Evolutionary conservation across 345 rosid species (phyloP).

Genomic region (Boechera retrofracta): DNA sequence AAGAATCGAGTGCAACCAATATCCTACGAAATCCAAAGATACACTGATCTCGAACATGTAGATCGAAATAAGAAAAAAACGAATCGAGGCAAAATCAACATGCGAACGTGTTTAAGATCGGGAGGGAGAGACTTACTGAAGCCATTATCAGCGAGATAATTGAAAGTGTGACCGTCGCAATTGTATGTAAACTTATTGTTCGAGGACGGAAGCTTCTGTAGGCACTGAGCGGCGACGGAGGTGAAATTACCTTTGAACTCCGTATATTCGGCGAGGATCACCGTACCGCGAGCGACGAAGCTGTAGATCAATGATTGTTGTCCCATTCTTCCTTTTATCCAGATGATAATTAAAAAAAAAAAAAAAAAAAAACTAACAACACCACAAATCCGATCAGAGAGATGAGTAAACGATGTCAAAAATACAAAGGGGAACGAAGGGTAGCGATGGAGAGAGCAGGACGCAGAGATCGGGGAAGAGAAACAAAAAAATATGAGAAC

Average conservation of each 20-base stretch:
- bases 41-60: neutral
- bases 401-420: slow-evolving; percentile 25
- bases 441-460: slow-evolving; percentile 25
- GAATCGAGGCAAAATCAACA: neutral
- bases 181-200: slow-evolving; percentile 72
- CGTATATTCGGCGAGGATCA: slow-evolving; percentile 65
- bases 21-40: too few relatives aligned
- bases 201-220: slow-evolving; percentile 68
- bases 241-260: slow-evolving; percentile 78
- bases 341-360: neutral
- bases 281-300: slow-evolving; percentile 72
- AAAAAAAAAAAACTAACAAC: slow-evolving; percentile 17
- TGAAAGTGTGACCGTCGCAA: slow-evolving; percentile 82
- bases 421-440: neutral
- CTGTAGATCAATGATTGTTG: slow-evolving; percentile 73
- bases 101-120: neutral
- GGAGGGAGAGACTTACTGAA: slow-evolving; percentile 54
- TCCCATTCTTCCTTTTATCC: slow-evolving; percentile 49
- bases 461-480: slow-evolving; percentile 38
- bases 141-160: slow-evolving; percentile 74
- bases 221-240: slow-evolving; percentile 69
- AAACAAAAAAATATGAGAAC: slow-evolving; percentile 4
- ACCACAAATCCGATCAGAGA: slow-evolving; percentile 11
- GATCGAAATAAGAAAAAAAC: neutral
- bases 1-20: neutral